These are phyloP conservation scores for Mortierella claussenii DNA, from an alignment of 192 early-diverging fungal species.

Conservation along the genomic window DNA sequence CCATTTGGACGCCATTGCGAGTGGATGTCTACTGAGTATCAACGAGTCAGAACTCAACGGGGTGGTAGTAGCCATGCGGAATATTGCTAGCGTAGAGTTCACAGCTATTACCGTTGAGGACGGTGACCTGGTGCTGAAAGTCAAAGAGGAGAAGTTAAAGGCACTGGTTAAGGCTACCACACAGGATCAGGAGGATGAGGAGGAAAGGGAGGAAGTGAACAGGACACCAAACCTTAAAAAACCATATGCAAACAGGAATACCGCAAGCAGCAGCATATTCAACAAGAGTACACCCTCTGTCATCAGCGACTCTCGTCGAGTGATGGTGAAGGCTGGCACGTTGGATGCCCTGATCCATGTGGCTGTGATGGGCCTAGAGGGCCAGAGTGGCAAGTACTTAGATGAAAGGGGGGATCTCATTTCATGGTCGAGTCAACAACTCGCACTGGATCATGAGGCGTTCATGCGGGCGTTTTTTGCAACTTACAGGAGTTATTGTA, in stretches of 20 bases:
- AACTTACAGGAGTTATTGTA: constrained; percentile 73
- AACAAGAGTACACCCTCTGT: constrained; percentile 25
- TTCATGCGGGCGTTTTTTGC: constrained; percentile 68
- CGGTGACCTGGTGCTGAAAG: constrained; percentile 55
- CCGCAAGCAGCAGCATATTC: background rate
- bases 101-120: constrained; percentile 34
- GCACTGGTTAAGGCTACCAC: constrained; percentile 23
- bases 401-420: constrained; percentile 59
- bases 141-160: constrained; percentile 58
- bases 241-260: background rate
- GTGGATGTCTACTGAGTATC: constrained; percentile 25
- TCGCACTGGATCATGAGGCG: constrained; percentile 51
- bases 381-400: constrained; percentile 48
- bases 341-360: constrained; percentile 66
- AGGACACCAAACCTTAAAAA: background rate
- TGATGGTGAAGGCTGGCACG: constrained; percentile 72
- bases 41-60: constrained; percentile 14
- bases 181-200: constrained; percentile 8
- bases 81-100: constrained; percentile 44
- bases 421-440: constrained; percentile 25
- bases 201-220: background rate
- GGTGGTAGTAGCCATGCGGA: constrained; percentile 40
- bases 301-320: constrained; percentile 52
- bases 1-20: constrained; percentile 40
- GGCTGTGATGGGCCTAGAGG: constrained; percentile 66